Evolutionary conservation across 208 protist genomes (phyloP).

Genomic region (Tritrichomonas foetus): DNA sequence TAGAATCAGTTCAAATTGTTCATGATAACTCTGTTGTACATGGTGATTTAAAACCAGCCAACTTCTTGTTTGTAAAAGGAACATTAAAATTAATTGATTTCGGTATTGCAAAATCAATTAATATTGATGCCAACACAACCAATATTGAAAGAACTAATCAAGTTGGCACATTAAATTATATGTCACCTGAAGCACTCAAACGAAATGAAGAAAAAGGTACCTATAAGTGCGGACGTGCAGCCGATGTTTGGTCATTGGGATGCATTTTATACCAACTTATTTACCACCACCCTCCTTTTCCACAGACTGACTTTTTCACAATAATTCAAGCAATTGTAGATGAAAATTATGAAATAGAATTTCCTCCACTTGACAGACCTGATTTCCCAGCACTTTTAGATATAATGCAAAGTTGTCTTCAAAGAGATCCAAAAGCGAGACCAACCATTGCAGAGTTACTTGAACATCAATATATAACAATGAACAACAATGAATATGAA

Average conservation of each 20-base stretch:
- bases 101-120: slow-evolving; percentile 53
- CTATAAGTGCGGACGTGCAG: slow-evolving; percentile 50
- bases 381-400: background rate
- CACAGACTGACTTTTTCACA: background rate
- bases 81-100: slow-evolving; percentile 66
- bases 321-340: background rate
- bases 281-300: slow-evolving; percentile 54
- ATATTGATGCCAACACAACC: slow-evolving; percentile 53
- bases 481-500: too few species aligned
- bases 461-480: slow-evolving; percentile 50
- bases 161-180: slow-evolving; percentile 65
- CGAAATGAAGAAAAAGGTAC: background rate
- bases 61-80: slow-evolving; percentile 64
- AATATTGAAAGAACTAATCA: slow-evolving; percentile 55
- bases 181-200: slow-evolving; percentile 61
- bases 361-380: background rate
- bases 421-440: slow-evolving; percentile 47
- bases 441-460: slow-evolving; percentile 55
- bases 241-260: slow-evolving; percentile 62
- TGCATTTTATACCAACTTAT: slow-evolving; percentile 65
- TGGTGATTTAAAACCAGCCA: slow-evolving; percentile 64
- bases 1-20: slow-evolving; percentile 56
- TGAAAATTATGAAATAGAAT: background rate
- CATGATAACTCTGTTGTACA: slow-evolving; percentile 60
- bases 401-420: background rate